Evolutionary conservation across 78 protist species (phyloP).

Genomic region (Dictyostelium intermedium): DNA sequence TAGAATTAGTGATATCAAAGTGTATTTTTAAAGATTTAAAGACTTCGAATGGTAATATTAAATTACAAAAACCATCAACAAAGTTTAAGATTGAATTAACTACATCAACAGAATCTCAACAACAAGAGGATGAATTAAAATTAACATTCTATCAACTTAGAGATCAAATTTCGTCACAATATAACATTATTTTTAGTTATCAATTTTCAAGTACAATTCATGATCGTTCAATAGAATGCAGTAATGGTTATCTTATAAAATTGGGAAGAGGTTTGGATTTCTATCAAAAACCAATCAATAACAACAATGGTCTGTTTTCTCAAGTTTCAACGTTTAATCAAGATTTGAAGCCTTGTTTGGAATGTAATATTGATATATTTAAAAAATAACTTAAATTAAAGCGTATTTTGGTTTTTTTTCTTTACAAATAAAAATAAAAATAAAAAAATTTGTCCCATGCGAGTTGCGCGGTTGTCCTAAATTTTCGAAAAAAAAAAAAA

Average conservation of each 20-base stretch:
- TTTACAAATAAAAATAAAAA: no score
- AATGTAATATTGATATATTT: slow-evolving; percentile 31
- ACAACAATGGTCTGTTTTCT: background rate
- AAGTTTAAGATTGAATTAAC: slow-evolving; percentile 8
- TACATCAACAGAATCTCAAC: slow-evolving; percentile 8
- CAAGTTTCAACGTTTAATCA: slow-evolving; percentile 6
- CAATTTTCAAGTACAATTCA: slow-evolving; percentile 39
- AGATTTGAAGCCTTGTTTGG: slow-evolving; percentile 37
- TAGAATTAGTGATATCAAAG: slow-evolving; percentile 17
- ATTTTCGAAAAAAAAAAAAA: no score
- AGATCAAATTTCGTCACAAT: background rate
- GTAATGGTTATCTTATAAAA: slow-evolving; percentile 17
- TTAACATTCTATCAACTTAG: background rate
- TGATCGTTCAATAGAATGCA: slow-evolving; percentile 21
- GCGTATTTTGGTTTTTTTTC: no score
- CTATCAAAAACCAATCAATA: slow-evolving; percentile 1
- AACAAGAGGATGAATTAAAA: slow-evolving; percentile 56
- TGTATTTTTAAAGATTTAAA: background rate
- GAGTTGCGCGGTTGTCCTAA: no score
- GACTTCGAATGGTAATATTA: background rate
- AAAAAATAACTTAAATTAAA: background rate
- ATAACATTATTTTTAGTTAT: slow-evolving; percentile 18
- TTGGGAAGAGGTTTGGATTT: slow-evolving; percentile 65
- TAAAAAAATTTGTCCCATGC: no score
- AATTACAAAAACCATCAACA: background rate